Percentiles rank a stretch among this genome's conserved stretches.
phyloP scores from a whole-genome alignment of 2,329 filamentous ascomycete genomes.

The Stachybotrys echinatus region DNA sequence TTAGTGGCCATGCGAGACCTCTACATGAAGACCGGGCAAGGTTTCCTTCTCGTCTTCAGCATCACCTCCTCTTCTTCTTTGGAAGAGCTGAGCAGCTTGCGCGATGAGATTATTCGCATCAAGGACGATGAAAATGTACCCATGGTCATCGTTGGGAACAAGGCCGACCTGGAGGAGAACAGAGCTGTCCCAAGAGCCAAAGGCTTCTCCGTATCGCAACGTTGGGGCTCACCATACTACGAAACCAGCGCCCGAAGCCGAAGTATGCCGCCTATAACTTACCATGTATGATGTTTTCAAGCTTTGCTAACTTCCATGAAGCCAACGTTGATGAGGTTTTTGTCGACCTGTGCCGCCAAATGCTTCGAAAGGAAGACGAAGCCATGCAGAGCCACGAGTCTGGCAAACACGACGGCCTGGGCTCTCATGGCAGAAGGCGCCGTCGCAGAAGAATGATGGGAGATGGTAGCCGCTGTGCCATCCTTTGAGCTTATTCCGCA shows the following conservation, averaged over 20 bases:
- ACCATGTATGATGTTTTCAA: background rate
- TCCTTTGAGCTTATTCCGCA: slow-evolving; percentile 29
- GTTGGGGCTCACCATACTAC: slow-evolving; percentile 87
- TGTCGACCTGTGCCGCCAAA: slow-evolving; percentile 76
- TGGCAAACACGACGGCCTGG: slow-evolving; percentile 32
- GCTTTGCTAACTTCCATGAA: slow-evolving; percentile 60
- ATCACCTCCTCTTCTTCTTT: slow-evolving; percentile 84
- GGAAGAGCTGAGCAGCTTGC: slow-evolving; percentile 71
- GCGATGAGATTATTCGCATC: slow-evolving; percentile 86
- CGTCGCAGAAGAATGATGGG: slow-evolving; percentile 23
- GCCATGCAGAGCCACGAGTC: slow-evolving; percentile 25
- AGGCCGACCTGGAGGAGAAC: slow-evolving; percentile 84
- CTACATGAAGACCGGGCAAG: slow-evolving; percentile 91
- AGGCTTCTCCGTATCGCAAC: slow-evolving; percentile 79
- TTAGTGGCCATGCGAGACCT: slow-evolving; percentile 66
- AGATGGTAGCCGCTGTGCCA: slow-evolving; percentile 34
- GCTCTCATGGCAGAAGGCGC: slow-evolving; percentile 17
- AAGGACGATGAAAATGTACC: slow-evolving; percentile 82
- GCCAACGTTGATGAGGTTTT: slow-evolving; percentile 90
- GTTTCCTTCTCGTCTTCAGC: slow-evolving; percentile 87
- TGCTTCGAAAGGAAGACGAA: slow-evolving; percentile 67
- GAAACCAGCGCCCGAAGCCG: slow-evolving; percentile 79
- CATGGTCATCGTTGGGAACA: slow-evolving; percentile 89
- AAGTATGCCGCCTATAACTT: slow-evolving; percentile 37
- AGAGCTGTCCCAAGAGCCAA: slow-evolving; percentile 71